Conservation (phyloP, 2,329 filamentous ascomycete species). For the Trichophyton schoenleinii region DNA sequence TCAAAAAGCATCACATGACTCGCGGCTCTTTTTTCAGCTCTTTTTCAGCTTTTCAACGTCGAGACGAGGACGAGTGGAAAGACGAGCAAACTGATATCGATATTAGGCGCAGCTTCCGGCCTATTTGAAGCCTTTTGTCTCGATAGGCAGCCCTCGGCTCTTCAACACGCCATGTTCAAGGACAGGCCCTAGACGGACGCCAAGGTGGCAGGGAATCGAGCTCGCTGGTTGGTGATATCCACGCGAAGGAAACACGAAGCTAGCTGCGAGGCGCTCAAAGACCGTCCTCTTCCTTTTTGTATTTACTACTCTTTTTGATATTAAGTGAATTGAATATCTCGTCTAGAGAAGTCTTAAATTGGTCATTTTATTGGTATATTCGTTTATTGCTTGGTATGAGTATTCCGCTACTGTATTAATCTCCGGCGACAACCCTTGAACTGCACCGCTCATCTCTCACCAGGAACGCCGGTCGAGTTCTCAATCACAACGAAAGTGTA, state of each 20-base stretch:
- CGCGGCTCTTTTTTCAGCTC: neutral
- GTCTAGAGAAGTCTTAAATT: too few relatives aligned
- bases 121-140: neutral
- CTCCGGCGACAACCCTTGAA: neutral
- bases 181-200: neutral
- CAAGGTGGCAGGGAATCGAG: slow-evolving; percentile 4
- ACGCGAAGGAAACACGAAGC: slow-evolving; percentile 4
- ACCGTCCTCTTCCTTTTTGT: neutral
- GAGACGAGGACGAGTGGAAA: neutral
- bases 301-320: neutral
- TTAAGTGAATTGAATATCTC: neutral
- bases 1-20: neutral
- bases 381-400: neutral
- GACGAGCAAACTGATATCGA: neutral
- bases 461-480: neutral
- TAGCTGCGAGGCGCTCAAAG: neutral
- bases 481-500: neutral
- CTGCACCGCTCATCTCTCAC: neutral
- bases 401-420: neutral
- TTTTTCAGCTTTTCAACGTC: neutral
- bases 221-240: slow-evolving; percentile 4
- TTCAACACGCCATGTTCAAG: neutral
- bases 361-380: neutral
- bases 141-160: neutral
- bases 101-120: neutral